A percentile compares a stretch with the other conserved stretches of the same genome.
phyloP scores from a whole-genome alignment of 768 basidiomycete species.

The Russula sp. region DNA sequence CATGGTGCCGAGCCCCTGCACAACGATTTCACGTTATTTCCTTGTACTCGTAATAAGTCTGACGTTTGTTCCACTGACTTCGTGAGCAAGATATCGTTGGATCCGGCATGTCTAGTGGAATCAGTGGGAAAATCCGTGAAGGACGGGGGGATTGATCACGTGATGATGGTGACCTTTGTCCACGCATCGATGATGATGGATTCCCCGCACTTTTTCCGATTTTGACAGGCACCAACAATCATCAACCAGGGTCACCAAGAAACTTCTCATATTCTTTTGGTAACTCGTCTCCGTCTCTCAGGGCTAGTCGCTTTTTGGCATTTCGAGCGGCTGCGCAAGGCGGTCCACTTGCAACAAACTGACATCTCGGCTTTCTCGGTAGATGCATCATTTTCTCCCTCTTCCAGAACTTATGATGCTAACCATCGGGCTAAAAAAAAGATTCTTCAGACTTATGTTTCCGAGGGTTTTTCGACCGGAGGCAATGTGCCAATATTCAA shows the following conservation, averaged over 20 bases:
- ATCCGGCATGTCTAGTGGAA: background rate
- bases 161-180: background rate
- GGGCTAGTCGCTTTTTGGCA: background rate
- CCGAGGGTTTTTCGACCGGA: background rate
- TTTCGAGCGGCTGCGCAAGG: constrained; percentile 2
- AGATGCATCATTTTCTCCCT: background rate
- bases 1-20: background rate
- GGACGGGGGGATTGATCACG: constrained; percentile 11
- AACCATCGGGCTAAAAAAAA: background rate
- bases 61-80: background rate
- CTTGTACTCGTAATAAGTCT: background rate
- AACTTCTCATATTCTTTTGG: background rate
- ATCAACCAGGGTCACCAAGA: constrained; percentile 11
- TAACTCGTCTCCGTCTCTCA: constrained; percentile 14
- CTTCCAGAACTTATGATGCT: background rate
- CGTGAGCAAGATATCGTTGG: background rate
- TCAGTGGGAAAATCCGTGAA: background rate
- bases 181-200: no score
- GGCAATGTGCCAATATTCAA: no score
- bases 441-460: background rate
- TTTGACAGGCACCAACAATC: constrained; percentile 23
- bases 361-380: constrained; percentile 12
- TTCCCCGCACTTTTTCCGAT: background rate
- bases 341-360: constrained; percentile 9
- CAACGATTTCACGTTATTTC: background rate